Conservation (phyloP, 306 rosid genomes). For the Dryas drummondii region DNA sequence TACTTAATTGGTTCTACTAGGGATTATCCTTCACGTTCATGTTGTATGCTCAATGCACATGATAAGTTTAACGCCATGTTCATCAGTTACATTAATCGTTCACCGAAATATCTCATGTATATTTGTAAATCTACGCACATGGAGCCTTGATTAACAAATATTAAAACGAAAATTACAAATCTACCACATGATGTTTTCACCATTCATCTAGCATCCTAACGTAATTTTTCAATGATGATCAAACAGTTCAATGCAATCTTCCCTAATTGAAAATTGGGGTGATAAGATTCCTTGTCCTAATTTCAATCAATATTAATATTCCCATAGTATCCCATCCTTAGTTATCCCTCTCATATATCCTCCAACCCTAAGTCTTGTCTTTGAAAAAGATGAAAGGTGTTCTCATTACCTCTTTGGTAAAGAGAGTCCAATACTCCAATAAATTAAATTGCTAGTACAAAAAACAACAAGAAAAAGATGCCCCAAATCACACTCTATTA, state of each 20-base stretch:
- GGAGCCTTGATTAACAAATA: too few relatives aligned
- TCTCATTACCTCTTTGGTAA: conserved; percentile 55
- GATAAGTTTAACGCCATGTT: too few relatives aligned
- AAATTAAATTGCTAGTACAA: conserved; percentile 41
- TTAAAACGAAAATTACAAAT: background rate
- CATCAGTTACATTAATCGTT: too few relatives aligned
- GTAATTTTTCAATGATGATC: background rate
- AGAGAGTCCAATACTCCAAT: conserved; percentile 54
- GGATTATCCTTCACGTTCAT: too few relatives aligned
- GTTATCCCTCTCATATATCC: conserved; percentile 26
- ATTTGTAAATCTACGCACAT: too few relatives aligned
- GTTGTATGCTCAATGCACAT: too few relatives aligned
- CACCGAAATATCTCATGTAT: too few relatives aligned
- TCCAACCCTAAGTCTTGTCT: conserved; percentile 19
- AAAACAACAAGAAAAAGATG: conserved; percentile 45
- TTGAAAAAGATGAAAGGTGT: conserved; percentile 44
- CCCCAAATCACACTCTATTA: conserved; percentile 45
- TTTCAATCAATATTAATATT: conserved; percentile 28
- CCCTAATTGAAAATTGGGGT: conserved; percentile 9
- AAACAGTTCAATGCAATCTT: background rate
- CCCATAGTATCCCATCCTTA: conserved; percentile 34
- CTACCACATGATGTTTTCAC: background rate
- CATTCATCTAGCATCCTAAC: background rate
- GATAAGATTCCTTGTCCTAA: conserved; percentile 27
- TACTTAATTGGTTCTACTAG: too few relatives aligned